Evolutionary conservation across 139 green algal genomes (phyloP), one percentile per base, ranked within the genome.

Genomic region (Asterochloris sp.): DNA sequence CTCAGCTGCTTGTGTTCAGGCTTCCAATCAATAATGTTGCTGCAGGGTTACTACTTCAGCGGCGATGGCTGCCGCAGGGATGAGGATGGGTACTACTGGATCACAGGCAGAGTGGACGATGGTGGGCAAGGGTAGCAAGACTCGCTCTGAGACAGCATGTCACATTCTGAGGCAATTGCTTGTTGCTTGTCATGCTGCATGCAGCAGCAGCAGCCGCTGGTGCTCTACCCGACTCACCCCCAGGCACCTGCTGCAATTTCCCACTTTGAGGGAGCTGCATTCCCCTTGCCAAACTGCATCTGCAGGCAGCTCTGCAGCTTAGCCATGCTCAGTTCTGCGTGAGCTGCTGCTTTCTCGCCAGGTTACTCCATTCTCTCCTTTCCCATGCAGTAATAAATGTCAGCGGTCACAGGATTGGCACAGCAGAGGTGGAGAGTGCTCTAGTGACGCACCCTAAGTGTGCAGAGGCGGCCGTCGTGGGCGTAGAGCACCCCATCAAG

Each of bases 21-120:
- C 38, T 54, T 54, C 4, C 38, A 54, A 54, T 6, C 38, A 54
- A 54, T 6, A 47, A 17, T 27, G 4, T 54, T 76, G 21, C 23
- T 76, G 79, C 68, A 87, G 83, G 95, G 96, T 47, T 97, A 96
- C 86, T 99, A 98, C 89, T 98, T 99, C 87, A 95, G 94, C 17
- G 92, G 92, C 0, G 93, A 96, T 81, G 93, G 91, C 60, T 88
- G 86, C 69, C 80, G 88, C 16, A 82, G 86, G 24, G 94, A 97
- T 84, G 87, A 91, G 74, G 94, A 97, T 76, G 94, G 94, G 62
- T 95, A 93, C 84, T 94, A 92, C 86, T 95, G 91, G 92, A 92
- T 97, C 78, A 96, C 92, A n/a, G 91, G 93, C 23, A 89, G 96
- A 63, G 96, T 99, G 78, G 96, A 99, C 79, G 96, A 99, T 82